These are phyloP conservation scores for Elsinoe australis DNA, from an alignment of 2,329 filamentous ascomycete species.

Conservation along the genomic window DNA sequence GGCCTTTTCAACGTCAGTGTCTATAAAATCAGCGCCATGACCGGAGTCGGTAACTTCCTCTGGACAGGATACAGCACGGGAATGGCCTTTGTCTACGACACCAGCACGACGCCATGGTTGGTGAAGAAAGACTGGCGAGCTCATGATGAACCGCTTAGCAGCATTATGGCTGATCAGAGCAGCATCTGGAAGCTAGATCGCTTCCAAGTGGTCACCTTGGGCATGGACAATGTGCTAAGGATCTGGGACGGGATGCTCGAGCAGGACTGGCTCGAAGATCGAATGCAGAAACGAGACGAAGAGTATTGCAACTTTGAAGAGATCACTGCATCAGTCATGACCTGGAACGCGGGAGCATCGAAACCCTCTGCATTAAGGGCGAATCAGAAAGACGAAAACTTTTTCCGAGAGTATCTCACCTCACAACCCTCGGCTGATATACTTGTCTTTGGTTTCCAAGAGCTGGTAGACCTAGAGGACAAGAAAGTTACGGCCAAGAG, in stretches of 20 bases:
- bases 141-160: slow-evolving; percentile 73
- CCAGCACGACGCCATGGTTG: slow-evolving; percentile 70
- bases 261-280: slow-evolving; percentile 86
- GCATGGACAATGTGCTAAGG: slow-evolving; percentile 75
- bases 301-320: slow-evolving; percentile 83
- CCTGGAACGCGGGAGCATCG: slow-evolving; percentile 95
- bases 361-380: slow-evolving; percentile 77
- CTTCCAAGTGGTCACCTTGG: slow-evolving; percentile 76
- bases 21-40: slow-evolving; percentile 88
- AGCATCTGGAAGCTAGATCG: slow-evolving; percentile 80
- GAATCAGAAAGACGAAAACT: slow-evolving; percentile 60
- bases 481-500: slow-evolving; percentile 91
- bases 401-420: slow-evolving; percentile 72
- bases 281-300: slow-evolving; percentile 76
- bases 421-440: slow-evolving; percentile 78
- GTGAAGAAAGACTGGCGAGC: slow-evolving; percentile 93
- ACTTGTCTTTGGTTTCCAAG: slow-evolving; percentile 92
- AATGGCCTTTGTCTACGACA: slow-evolving; percentile 88
- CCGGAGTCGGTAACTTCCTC: slow-evolving; percentile 70
- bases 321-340: slow-evolving; percentile 71
- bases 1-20: slow-evolving; percentile 76
- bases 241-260: slow-evolving; percentile 89
- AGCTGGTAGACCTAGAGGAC: slow-evolving; percentile 95
- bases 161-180: slow-evolving; percentile 68
- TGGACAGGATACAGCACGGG: slow-evolving; percentile 96